These are phyloP conservation scores for Arthrobotrys entomopaga DNA, from an alignment of 2,329 filamentous ascomycete genomes.

Conservation along the genomic window DNA sequence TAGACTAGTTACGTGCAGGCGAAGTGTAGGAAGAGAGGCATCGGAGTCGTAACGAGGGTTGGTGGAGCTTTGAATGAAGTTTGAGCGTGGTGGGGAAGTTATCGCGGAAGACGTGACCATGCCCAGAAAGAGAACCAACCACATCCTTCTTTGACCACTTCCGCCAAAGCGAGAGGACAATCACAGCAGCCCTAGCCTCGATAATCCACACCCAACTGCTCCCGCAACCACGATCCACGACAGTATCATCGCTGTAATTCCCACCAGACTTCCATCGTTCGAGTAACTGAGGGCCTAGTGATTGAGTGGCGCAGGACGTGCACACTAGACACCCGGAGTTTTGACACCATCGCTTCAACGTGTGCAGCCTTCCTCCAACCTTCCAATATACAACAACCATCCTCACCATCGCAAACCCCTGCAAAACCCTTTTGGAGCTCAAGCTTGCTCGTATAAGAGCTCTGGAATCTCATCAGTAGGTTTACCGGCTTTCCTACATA, in stretches of 20 bases:
- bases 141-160: not conserved
- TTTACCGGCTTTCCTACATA: not conserved
- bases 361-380: constrained; percentile 12
- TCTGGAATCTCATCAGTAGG: constrained; percentile 16
- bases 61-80: not conserved
- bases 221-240: constrained; percentile 1
- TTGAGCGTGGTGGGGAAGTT: constrained; percentile 14
- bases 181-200: too few species aligned
- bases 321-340: not conserved
- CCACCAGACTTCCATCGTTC: not conserved
- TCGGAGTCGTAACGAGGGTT: not conserved
- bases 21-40: not conserved
- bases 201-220: not conserved
- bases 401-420: not conserved
- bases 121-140: too few species aligned
- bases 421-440: not conserved
- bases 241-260: not conserved
- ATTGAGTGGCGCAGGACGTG: constrained; percentile 2
- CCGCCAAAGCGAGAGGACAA: not conserved
- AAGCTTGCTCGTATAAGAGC: not conserved
- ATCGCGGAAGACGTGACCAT: constrained; percentile 15
- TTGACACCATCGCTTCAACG: constrained; percentile 32
- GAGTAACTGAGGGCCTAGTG: not conserved
- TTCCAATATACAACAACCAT: not conserved
- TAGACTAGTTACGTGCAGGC: too few species aligned